Evolutionary conservation across 106 monocot genomes (phyloP).

Genomic region (Vanilla planifolia): DNA sequence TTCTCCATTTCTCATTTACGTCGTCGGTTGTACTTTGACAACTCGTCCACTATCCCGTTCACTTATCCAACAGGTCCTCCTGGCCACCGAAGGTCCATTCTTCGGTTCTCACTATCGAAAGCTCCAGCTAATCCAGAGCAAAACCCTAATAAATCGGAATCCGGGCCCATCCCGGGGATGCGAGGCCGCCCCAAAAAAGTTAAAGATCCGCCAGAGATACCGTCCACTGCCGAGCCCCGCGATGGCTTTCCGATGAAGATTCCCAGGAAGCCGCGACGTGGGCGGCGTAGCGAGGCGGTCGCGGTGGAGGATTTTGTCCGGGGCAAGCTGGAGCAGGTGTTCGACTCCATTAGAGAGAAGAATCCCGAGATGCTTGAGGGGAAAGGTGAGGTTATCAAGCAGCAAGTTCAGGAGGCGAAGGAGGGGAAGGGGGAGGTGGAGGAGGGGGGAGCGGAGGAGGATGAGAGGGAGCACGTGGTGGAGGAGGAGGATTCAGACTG

Average conservation of each 20-base stretch:
- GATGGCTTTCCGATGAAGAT: slow-evolving; percentile 26
- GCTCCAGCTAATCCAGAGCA: slow-evolving; percentile 1
- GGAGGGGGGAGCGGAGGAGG: slow-evolving; percentile 8
- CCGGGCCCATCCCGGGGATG: slow-evolving; percentile 1
- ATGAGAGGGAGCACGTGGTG: slow-evolving; percentile 9
- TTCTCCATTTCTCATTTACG: not conserved
- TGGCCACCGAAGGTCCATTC: too few relatives aligned
- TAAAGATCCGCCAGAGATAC: not conserved
- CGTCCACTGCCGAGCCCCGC: not conserved
- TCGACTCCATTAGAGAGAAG: slow-evolving; percentile 51
- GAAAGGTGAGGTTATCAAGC: slow-evolving; percentile 52
- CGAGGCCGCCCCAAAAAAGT: slow-evolving; percentile 1
- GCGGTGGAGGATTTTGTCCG: slow-evolving; percentile 86
- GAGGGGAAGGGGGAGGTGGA: not conserved
- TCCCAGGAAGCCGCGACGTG: slow-evolving; percentile 51
- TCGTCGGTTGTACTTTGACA: not conserved
- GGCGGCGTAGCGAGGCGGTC: slow-evolving; percentile 77
- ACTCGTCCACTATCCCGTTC: not conserved
- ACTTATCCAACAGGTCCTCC: not conserved
- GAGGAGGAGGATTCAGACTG: slow-evolving; percentile 81
- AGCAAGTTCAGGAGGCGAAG: slow-evolving; percentile 17
- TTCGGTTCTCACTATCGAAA: not conserved
- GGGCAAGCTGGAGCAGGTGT: slow-evolving; percentile 53
- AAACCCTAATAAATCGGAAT: slow-evolving; percentile 7
- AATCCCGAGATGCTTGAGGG: slow-evolving; percentile 40